phyloP scores from a whole-genome alignment of 192 early-diverging fungal species.

The Geranomyces variabilis region DNA sequence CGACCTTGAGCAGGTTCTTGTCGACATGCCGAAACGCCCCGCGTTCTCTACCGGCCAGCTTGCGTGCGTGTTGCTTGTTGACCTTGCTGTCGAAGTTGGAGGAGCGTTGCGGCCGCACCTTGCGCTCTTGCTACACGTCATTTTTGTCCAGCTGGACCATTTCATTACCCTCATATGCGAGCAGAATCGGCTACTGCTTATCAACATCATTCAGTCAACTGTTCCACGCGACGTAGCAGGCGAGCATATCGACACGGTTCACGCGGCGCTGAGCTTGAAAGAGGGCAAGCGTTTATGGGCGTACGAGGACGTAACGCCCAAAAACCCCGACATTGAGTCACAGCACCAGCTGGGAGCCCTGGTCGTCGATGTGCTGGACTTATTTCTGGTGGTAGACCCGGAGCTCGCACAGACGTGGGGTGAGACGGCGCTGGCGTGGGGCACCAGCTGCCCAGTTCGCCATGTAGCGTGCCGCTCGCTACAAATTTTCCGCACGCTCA shows the following conservation, averaged over 20 bases:
- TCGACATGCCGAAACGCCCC: conserved; percentile 64
- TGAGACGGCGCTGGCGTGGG: conserved; percentile 79
- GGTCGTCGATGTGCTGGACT: conserved; percentile 48
- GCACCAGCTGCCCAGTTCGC: conserved; percentile 77
- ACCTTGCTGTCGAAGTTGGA: conserved; percentile 76
- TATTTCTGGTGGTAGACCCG: conserved; percentile 51
- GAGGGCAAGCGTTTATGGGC: conserved; percentile 80
- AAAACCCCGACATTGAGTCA: conserved; percentile 47
- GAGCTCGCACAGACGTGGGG: conserved; percentile 65
- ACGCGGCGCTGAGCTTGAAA: conserved; percentile 62
- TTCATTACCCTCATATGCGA: conserved; percentile 76
- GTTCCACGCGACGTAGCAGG: conserved; percentile 44
- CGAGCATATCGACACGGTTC: conserved; percentile 41
- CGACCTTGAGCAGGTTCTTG: conserved; percentile 69
- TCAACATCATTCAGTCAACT: conserved; percentile 77
- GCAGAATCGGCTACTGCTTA: conserved; percentile 70
- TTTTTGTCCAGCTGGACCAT: conserved; percentile 85
- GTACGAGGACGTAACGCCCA: conserved; percentile 75
- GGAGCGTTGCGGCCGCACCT: conserved; percentile 63
- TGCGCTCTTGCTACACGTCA: conserved; percentile 71
- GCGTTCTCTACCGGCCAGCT: conserved; percentile 77
- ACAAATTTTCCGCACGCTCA: conserved; percentile 76
- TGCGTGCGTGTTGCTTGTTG: conserved; percentile 76
- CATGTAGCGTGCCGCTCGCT: conserved; percentile 88
- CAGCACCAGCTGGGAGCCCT: conserved; percentile 41